Evolutionary conservation across 352 stramenopile species (phyloP).

Genomic region (Phytopythium helicoides): DNA sequence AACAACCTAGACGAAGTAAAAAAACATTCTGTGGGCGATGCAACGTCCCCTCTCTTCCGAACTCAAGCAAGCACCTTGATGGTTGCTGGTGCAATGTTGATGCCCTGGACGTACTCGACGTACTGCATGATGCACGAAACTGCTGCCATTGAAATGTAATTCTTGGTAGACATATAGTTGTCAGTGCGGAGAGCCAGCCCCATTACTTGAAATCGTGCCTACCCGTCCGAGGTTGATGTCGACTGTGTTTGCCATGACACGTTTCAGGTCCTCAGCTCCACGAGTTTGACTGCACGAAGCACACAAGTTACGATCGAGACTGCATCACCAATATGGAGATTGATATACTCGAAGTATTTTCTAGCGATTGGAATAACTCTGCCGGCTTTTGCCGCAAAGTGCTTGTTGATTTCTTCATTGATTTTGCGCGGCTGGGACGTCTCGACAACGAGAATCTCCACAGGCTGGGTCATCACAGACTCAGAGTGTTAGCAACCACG

Average conservation of each 20-base stretch:
- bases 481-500: background rate
- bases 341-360: slow-evolving; percentile 77
- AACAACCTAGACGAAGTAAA: slow-evolving; percentile 43
- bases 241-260: slow-evolving; percentile 78
- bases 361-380: slow-evolving; percentile 64
- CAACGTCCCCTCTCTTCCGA: too few relatives aligned
- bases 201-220: background rate
- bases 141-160: slow-evolving; percentile 82
- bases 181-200: too few relatives aligned
- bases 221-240: slow-evolving; percentile 82
- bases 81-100: slow-evolving; percentile 80
- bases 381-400: slow-evolving; percentile 48
- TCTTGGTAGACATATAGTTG: slow-evolving; percentile 36
- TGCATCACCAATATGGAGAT: too few relatives aligned
- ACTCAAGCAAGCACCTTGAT: too few relatives aligned
- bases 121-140: slow-evolving; percentile 84
- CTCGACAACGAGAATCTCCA: slow-evolving; percentile 76
- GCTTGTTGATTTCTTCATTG: slow-evolving; percentile 68
- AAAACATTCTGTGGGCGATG: too few relatives aligned
- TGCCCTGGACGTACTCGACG: slow-evolving; percentile 83
- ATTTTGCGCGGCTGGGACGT: slow-evolving; percentile 51
- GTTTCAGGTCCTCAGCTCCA: slow-evolving; percentile 80
- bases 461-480: slow-evolving; percentile 27
- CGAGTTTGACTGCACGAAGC: slow-evolving; percentile 61
- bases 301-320: slow-evolving; percentile 1